These are phyloP conservation scores for Candida cerambycidarum DNA, from an alignment of 805 yeast species.

Conservation along the genomic window DNA sequence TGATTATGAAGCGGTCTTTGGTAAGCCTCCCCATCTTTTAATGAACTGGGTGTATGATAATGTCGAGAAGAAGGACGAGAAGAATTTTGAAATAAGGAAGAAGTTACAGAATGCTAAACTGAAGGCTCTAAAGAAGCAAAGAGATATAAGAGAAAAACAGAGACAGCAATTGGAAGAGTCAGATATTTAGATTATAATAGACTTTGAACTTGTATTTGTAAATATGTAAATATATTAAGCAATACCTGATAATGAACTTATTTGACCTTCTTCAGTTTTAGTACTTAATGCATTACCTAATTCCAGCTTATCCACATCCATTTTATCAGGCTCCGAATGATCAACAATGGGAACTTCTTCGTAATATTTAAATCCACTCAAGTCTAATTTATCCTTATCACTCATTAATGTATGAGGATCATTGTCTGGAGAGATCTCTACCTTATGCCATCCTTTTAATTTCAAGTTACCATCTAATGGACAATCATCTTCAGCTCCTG, in stretches of 20 bases:
- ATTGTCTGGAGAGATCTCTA: slow-evolving; percentile 14
- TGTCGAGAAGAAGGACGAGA: slow-evolving; percentile 25
- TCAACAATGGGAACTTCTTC: slow-evolving; percentile 20
- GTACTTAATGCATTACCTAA: slow-evolving; percentile 9
- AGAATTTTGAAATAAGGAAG: slow-evolving; percentile 34
- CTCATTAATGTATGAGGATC: slow-evolving; percentile 5
- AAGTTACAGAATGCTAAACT: slow-evolving; percentile 39
- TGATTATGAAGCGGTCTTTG: slow-evolving; percentile 52
- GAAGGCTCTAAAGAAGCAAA: slow-evolving; percentile 29
- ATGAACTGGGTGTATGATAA: slow-evolving; percentile 49
- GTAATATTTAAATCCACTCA: slow-evolving; percentile 36
- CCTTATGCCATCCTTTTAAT: slow-evolving; percentile 42
- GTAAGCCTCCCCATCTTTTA: slow-evolving; percentile 49
- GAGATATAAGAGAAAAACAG: slow-evolving; percentile 8
- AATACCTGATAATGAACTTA: slow-evolving; percentile 17
- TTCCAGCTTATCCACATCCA: slow-evolving; percentile 19
- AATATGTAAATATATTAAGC: slow-evolving; percentile 1
- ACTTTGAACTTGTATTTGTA: neutral
- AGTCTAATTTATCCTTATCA: slow-evolving; percentile 46
- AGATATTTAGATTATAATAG: no score
- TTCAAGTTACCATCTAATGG: slow-evolving; percentile 10
- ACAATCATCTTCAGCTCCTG: slow-evolving; percentile 13
- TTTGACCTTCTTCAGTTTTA: slow-evolving; percentile 12
- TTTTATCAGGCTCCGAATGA: slow-evolving; percentile 7
- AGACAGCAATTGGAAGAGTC: neutral